Conservation (phyloP, 2,329 filamentous ascomycete species). For the Pyrenophora teres region DNA sequence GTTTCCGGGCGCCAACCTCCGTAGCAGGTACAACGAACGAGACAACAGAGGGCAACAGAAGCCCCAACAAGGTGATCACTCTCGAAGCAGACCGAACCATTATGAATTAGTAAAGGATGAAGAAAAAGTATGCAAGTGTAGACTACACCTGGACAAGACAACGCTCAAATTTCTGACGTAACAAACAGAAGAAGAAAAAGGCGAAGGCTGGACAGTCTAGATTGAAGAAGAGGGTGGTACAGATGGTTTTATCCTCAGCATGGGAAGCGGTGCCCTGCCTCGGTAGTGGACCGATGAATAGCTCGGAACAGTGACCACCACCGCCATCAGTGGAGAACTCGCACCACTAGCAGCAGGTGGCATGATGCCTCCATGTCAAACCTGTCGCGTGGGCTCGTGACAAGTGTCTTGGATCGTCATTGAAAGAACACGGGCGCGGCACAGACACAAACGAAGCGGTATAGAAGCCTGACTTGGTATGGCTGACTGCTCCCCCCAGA, state of each 20-base stretch:
- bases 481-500: conserved; percentile 3
- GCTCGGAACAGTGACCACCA: conserved; percentile 11
- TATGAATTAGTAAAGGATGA: conserved; percentile 10
- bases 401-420: conserved; percentile 25
- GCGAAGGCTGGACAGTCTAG: conserved; percentile 11
- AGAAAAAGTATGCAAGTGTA: conserved; percentile 11
- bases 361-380: conserved; percentile 19
- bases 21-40: conserved; percentile 24
- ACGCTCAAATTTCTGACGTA: conserved; percentile 5
- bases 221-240: conserved; percentile 20
- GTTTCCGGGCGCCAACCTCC: conserved; percentile 15
- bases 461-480: conserved; percentile 13
- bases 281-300: conserved; percentile 17
- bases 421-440: conserved; percentile 10
- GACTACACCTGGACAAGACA: conserved; percentile 2
- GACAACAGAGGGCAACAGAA: conserved; percentile 21
- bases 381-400: conserved; percentile 12
- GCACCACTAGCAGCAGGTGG: conserved; percentile 20
- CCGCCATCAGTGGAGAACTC: conserved; percentile 25
- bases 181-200: conserved; percentile 9
- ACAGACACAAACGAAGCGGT: conserved; percentile 8
- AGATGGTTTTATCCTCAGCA: conserved; percentile 21
- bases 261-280: conserved; percentile 15
- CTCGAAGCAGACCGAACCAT: conserved; percentile 13
- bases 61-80: conserved; percentile 15